These are phyloP conservation scores for Nothophoma quercina DNA, from an alignment of 2,329 filamentous ascomycete genomes.

Conservation along the genomic window DNA sequence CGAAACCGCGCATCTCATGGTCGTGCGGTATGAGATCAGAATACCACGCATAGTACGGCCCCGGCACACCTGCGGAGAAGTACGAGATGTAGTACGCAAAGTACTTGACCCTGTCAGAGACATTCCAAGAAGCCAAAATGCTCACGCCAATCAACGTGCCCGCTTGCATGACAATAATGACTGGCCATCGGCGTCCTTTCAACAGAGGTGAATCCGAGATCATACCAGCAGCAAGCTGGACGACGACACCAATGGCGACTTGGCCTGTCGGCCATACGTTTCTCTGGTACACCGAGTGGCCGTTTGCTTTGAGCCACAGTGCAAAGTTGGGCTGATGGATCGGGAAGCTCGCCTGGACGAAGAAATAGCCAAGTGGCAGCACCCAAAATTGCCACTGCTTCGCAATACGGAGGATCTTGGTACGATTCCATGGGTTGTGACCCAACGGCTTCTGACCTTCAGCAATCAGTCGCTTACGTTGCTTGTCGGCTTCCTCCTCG, in stretches of 20 bases:
- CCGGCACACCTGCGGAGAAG: slow-evolving; percentile 31
- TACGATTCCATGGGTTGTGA: slow-evolving; percentile 46
- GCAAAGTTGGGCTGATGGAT: slow-evolving; percentile 31
- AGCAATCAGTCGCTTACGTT: slow-evolving; percentile 30
- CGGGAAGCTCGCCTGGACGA: slow-evolving; percentile 37
- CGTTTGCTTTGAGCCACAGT: slow-evolving; percentile 57
- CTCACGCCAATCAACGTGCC: slow-evolving; percentile 52
- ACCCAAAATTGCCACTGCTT: slow-evolving; percentile 60
- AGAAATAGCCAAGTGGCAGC: slow-evolving; percentile 57
- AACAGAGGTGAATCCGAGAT: slow-evolving; percentile 36
- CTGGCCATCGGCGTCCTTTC: slow-evolving; percentile 45
- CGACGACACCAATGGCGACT: slow-evolving; percentile 55
- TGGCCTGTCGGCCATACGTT: slow-evolving; percentile 59
- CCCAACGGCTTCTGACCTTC: slow-evolving; percentile 47
- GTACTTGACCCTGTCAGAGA: slow-evolving; percentile 55
- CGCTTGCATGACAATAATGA: slow-evolving; percentile 49
- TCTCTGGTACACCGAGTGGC: slow-evolving; percentile 55
- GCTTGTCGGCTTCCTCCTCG: slow-evolving; percentile 31
- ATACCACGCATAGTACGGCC: slow-evolving; percentile 38
- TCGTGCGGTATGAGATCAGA: slow-evolving; percentile 36
- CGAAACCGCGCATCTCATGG: slow-evolving; percentile 37
- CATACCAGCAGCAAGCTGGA: slow-evolving; percentile 53
- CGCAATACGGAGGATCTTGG: slow-evolving; percentile 54
- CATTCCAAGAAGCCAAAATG: slow-evolving; percentile 56
- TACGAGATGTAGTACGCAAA: slow-evolving; percentile 37